Conservation (phyloP, 768 basidiomycete species). For the Gymnopilus junonius region DNA sequence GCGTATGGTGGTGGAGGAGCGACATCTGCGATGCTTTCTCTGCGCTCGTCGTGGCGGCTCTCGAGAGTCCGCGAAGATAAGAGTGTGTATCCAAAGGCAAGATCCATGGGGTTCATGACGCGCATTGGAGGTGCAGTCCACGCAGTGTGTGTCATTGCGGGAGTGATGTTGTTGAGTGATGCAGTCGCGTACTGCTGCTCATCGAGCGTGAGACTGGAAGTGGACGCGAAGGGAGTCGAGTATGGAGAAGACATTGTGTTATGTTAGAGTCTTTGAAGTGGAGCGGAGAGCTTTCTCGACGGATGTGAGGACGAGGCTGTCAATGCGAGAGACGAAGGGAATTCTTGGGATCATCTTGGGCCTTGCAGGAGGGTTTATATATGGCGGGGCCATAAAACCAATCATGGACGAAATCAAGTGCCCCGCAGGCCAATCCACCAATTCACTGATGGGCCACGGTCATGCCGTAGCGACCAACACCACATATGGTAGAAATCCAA, state of each 20-base stretch:
- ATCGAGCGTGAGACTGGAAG: constrained; percentile 11
- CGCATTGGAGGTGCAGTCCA: constrained; percentile 20
- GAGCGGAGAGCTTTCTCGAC: not conserved
- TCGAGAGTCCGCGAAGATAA: constrained; percentile 38
- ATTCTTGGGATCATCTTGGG: not conserved
- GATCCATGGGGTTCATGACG: constrained; percentile 30
- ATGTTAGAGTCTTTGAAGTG: not conserved
- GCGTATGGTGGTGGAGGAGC: constrained; percentile 49
- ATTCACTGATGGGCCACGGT: not conserved
- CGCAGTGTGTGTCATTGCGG: constrained; percentile 23
- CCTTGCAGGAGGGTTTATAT: not conserved
- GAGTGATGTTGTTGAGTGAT: constrained; percentile 12
- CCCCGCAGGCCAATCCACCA: constrained; percentile 6
- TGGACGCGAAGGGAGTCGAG: not conserved
- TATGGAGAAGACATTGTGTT: not conserved
- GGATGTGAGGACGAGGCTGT: not conserved
- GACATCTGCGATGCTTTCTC: constrained; percentile 27
- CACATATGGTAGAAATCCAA: not conserved
- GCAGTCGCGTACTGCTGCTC: constrained; percentile 3
- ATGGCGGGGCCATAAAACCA: not conserved
- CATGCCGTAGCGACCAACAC: not conserved
- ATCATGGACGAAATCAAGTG: not conserved
- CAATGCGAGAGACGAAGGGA: not conserved
- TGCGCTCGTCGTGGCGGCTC: constrained; percentile 42
- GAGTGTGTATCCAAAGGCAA: constrained; percentile 42